Base-by-base conservation (phyloP, 208 protist species). In the Crithidia expoeki region DNA sequence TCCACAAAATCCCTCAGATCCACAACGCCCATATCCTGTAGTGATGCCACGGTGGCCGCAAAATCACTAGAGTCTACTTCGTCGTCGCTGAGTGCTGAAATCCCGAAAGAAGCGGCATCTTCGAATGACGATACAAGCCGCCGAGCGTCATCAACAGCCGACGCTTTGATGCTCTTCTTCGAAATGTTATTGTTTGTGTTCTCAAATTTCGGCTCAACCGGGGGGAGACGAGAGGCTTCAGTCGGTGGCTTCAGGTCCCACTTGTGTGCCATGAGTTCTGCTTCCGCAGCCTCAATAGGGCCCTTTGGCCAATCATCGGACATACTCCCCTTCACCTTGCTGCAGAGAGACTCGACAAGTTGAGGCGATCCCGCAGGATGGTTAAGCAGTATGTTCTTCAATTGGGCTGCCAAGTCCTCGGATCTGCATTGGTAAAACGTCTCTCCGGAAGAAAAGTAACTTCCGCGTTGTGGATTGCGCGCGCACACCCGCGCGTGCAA, bases 251-350 rank as follows among this genome's bases (percentile, higher is more conserved):
- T 38, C 33, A 21, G 11, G 16, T 9, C 2, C 53, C 53, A 59
- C 2, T 40, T 3, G 53, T 44, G 33, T 17, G 2, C 10, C 53
- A 34, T 28, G 23, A 59, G 53, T 12, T 32, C 56, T 25, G n/a
- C 7, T 12, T 62, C 56, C 2, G 25, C 56, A 19, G 56, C 56
- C 38, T 30, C 21, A 53, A 55, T 42, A 23, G 60, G 60, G 2
- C 10, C 60, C n/a, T 66, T 52, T 4, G 46, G 60, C 60, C 60
- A 66, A 28, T 66, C 44, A 21, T 52, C 46, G 12, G 60, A 51
- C 60, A 66, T 56, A 17, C 21, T 27, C 1, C 9, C 4, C 42
- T 44, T 56, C 32, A 66, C 47, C 11, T 55, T 66, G 32, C 23
- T 25, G 46, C 42, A 66, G 46, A 66, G 46, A 19, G 28, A 6